phyloP scores from a whole-genome alignment of 2,329 filamentous ascomycete species.

The Exserohilum turcica region DNA sequence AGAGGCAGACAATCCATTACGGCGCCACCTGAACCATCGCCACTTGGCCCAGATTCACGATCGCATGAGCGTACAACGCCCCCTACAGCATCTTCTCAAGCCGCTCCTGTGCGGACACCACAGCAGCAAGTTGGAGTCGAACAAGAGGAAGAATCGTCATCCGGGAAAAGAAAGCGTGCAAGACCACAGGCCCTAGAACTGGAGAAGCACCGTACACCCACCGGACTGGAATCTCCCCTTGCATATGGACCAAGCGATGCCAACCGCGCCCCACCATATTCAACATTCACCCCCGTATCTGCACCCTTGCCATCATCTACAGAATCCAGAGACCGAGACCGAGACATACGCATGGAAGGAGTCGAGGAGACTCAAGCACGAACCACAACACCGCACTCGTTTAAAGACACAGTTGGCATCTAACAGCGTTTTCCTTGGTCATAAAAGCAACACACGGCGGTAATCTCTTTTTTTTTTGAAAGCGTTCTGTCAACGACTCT shows the following conservation, averaged over 20 bases:
- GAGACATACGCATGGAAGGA: conserved; percentile 46
- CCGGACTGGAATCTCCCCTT: conserved; percentile 41
- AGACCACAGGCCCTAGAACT: conserved; percentile 42
- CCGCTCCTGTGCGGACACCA: conserved; percentile 33
- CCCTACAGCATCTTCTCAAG: conserved; percentile 24
- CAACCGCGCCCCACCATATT: conserved; percentile 37
- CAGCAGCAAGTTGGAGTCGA: conserved; percentile 37
- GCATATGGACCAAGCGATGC: conserved; percentile 37
- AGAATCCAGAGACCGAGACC: conserved; percentile 38
- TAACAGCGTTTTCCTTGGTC: conserved; percentile 47
- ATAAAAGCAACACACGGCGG: conserved; percentile 46
- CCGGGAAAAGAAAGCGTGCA: conserved; percentile 41
- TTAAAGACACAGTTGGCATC: conserved; percentile 52
- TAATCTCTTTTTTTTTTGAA: conserved; percentile 48
- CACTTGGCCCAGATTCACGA: conserved; percentile 30
- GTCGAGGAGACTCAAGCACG: conserved; percentile 46
- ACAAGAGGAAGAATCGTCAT: conserved; percentile 41
- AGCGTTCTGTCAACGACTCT: conserved; percentile 46
- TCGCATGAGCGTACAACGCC: conserved; percentile 37
- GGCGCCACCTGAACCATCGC: conserved; percentile 30
- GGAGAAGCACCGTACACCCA: conserved; percentile 35
- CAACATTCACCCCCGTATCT: conserved; percentile 45
- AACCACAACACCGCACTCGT: conserved; percentile 50
- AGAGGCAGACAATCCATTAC: conserved; percentile 41
- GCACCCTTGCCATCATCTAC: conserved; percentile 43